Conservation (phyloP, 2,329 filamentous ascomycete genomes). For the Exophiala spinifera region DNA sequence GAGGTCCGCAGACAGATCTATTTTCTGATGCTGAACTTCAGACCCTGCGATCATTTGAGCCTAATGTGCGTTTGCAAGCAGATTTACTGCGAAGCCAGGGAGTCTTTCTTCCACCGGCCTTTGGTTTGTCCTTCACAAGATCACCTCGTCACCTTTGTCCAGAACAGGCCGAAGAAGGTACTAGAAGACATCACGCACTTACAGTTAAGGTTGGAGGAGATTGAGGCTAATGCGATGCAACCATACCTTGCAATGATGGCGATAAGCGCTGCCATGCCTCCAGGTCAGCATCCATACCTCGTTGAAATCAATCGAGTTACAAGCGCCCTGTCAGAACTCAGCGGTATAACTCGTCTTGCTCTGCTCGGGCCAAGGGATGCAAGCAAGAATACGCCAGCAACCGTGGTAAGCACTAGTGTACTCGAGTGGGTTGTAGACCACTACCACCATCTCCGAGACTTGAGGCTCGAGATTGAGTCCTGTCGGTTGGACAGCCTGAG, state of each 20-base stretch:
- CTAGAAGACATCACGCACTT: constrained; percentile 12
- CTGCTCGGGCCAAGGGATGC: constrained; percentile 4
- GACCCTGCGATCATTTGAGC: constrained; percentile 10
- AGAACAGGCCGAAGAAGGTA: not conserved
- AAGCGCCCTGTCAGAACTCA: constrained; percentile 10
- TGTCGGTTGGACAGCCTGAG: constrained; percentile 10
- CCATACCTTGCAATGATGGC: constrained; percentile 6
- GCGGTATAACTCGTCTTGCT: constrained; percentile 6
- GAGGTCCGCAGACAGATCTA: constrained; percentile 21
- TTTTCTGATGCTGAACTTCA: constrained; percentile 10
- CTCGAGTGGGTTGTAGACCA: constrained; percentile 9
- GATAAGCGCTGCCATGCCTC: not conserved
- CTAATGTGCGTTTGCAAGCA: constrained; percentile 17
- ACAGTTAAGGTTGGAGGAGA: constrained; percentile 12
- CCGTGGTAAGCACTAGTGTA: constrained; percentile 8
- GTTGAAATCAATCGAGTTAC: constrained; percentile 17
- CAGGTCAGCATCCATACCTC: constrained; percentile 15
- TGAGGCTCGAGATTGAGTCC: constrained; percentile 14
- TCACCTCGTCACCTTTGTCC: constrained; percentile 12
- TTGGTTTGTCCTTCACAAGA: constrained; percentile 14
- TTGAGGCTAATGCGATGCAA: constrained; percentile 11
- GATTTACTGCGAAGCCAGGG: constrained; percentile 17
- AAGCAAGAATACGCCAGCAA: constrained; percentile 7
- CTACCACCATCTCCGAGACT: constrained; percentile 3
- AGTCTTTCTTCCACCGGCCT: constrained; percentile 16